Evolutionary conservation across 164 flowering plant genomes (phyloP).

Genomic region (Vitis vinifera): DNA sequence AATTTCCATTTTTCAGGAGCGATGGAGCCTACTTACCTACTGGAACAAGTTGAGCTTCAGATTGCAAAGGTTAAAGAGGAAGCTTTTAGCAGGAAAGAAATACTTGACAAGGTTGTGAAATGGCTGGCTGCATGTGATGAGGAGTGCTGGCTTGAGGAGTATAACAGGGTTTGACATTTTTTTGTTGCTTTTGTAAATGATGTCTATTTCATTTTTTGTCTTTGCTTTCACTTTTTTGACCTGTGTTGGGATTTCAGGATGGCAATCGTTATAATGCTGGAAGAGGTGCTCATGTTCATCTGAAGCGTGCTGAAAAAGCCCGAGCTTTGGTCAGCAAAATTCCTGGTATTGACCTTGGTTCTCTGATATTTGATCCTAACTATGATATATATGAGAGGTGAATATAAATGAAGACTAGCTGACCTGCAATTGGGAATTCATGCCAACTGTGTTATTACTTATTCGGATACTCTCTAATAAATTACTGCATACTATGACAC

Average conservation of each 20-base stretch:
- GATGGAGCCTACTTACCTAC: conserved; percentile 42
- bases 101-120: conserved; percentile 81
- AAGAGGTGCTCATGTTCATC: conserved; percentile 67
- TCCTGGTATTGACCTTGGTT: conserved; percentile 47
- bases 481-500: too few species aligned
- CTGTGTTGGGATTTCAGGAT: conserved; percentile 45
- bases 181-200: background rate
- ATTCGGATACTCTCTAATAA: too few species aligned
- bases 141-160: conserved; percentile 89
- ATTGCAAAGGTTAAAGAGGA: conserved; percentile 67
- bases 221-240: background rate
- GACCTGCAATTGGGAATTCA: background rate
- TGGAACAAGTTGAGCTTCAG: conserved; percentile 64
- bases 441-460: background rate
- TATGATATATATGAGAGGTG: background rate
- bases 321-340: conserved; percentile 60
- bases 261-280: conserved; percentile 78
- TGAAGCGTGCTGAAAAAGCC: conserved; percentile 85
- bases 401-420: background rate
- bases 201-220: background rate
- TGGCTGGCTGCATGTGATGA: conserved; percentile 83
- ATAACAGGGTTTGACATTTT: conserved; percentile 53
- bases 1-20: conserved; percentile 38
- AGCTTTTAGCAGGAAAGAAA: conserved; percentile 72
- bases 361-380: background rate